phyloP scores from a whole-genome alignment of 1,284 basidiomycete genomes.

The Phellinidium pouzarii region DNA sequence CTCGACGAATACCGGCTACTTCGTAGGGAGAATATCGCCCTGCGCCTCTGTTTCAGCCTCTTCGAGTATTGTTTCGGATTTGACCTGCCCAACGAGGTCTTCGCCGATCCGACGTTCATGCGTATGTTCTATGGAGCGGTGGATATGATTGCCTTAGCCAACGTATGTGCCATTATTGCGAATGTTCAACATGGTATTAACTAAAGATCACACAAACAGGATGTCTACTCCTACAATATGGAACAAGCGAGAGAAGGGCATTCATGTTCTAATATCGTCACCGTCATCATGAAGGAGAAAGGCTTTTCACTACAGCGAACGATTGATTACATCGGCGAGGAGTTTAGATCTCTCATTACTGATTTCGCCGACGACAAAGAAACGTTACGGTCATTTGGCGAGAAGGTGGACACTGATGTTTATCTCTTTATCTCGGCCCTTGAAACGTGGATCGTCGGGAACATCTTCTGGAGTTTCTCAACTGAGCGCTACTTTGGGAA shows the following conservation, averaged over 20 bases:
- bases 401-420: constrained; percentile 41
- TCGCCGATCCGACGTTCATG: constrained; percentile 47
- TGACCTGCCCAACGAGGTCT: constrained; percentile 55
- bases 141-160: constrained; percentile 66
- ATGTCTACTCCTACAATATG: constrained; percentile 68
- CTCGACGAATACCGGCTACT: constrained; percentile 45
- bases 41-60: constrained; percentile 56
- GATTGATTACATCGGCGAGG: constrained; percentile 46
- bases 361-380: constrained; percentile 41
- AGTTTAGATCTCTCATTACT: constrained; percentile 45
- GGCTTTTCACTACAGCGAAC: constrained; percentile 49
- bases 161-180: constrained; percentile 37
- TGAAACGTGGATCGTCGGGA: constrained; percentile 45
- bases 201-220: constrained; percentile 32
- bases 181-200: neutral
- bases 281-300: constrained; percentile 55
- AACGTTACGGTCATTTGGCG: constrained; percentile 38
- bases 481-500: constrained; percentile 51
- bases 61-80: constrained; percentile 54
- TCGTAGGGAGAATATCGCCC: constrained; percentile 61
- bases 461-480: constrained; percentile 54
- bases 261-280: constrained; percentile 54
- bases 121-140: constrained; percentile 51
- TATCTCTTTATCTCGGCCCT: constrained; percentile 39
- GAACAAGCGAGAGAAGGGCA: constrained; percentile 58